Evolutionary conservation across 192 early-diverging fungal genomes (phyloP), one percentile per base, ranked within the genome.

Genomic region (Mortierella antarctica): DNA sequence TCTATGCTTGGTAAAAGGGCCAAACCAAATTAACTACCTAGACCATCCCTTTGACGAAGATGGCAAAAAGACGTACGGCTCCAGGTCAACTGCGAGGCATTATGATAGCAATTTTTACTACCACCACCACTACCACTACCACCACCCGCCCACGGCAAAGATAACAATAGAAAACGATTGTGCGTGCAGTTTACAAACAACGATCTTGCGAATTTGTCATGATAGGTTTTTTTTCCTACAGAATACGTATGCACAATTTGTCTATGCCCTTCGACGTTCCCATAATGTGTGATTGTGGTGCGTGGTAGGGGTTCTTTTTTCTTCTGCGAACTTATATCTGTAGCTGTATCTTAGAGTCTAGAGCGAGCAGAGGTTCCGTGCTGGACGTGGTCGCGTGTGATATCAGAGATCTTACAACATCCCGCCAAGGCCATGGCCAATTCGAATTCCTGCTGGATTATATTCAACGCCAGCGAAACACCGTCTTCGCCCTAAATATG

Each of bases 381-480:
- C 20, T 79, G 76, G 18, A 79, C 76, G 67, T 71, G 59, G 42
- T 88, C 83, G 1, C 70, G 78, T 2, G 83, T 90, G 65, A 96
- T 94, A 48, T 95, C 90, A 4, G 57, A 64, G 41, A 96, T 71
- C n/a, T 67, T 84, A 18, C 82, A 85, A n/a, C 86, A 89, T 54
- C 95, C 95, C 21, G 90, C 68, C 17, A 96, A 73, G 54, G 88
- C 85, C 94, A 96, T 97, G 10, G 88, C 86, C 79, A 95, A 89
- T 66, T 94, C 93, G 48, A 99, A 81, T 82, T 98, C 98, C 65
- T 93, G 93, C 67, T 92, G 88, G 72, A 97, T 84, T 55, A 98
- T 74, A 53, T 93, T 87, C 31, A 99, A 73, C 40, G 91, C 86
- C 17, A 84, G 73, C 51, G 93, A 86, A 31, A 95, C 98, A 67